Evolutionary conservation across 1,139 yeast genomes (phyloP).

Genomic region (Candida albicans): DNA sequence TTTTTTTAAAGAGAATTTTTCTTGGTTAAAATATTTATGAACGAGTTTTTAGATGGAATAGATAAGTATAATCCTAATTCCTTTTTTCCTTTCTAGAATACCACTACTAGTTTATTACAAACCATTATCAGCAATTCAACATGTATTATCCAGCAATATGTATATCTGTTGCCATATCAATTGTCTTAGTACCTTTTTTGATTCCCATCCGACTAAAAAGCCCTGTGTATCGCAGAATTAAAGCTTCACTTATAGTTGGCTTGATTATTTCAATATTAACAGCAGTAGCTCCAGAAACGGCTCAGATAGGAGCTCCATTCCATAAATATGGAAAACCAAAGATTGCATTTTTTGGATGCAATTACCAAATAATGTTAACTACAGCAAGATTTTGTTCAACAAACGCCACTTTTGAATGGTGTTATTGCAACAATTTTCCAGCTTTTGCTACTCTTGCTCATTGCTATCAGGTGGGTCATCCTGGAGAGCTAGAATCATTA

Average conservation of each 20-base stretch:
- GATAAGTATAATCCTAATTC: not conserved
- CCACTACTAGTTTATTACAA: not conserved
- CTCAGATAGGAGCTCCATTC: conserved; percentile 38
- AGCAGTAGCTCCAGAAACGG: conserved; percentile 32
- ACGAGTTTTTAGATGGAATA: no score
- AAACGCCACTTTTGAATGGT: conserved; percentile 16
- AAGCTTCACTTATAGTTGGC: conserved; percentile 16
- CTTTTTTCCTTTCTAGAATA: not conserved
- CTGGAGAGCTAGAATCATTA: conserved; percentile 25
- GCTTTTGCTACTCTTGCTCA: conserved; percentile 45
- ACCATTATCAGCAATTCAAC: not conserved
- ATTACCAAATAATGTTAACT: conserved; percentile 22
- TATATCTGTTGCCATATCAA: conserved; percentile 18
- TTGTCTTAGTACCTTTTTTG: conserved; percentile 21
- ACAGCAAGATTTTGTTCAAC: conserved; percentile 27
- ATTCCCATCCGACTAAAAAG: conserved; percentile 19
- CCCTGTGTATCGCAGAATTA: conserved; percentile 13
- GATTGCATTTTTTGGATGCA: conserved; percentile 36
- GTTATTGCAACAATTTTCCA: conserved; percentile 31
- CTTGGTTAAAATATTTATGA: no score
- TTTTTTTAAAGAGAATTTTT: no score
- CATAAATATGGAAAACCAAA: conserved; percentile 27
- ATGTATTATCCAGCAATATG: conserved; percentile 24
- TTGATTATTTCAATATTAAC: conserved; percentile 23
- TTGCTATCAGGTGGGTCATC: conserved; percentile 30